These are phyloP conservation scores for Colletotrichum sp. DNA, from an alignment of 2,329 filamentous ascomycete genomes.

Conservation along the genomic window DNA sequence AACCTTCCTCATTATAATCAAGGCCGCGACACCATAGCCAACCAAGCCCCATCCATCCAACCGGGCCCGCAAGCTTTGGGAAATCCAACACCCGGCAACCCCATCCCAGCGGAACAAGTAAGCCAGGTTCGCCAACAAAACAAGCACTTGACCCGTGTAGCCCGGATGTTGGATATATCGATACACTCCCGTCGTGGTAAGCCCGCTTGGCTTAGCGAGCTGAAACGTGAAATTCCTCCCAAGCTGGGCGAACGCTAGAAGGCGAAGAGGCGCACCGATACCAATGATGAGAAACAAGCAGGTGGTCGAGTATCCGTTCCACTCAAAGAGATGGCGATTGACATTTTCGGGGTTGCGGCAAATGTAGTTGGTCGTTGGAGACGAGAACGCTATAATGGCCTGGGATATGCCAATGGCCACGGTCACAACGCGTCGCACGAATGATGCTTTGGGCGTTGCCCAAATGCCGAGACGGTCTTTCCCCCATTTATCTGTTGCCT, in stretches of 20 bases:
- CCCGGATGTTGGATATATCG: background rate
- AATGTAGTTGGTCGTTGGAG: background rate
- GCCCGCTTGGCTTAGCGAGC: background rate
- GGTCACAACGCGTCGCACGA: background rate
- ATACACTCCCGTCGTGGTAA: background rate
- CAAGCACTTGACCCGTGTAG: accelerated
- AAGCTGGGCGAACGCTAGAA: background rate
- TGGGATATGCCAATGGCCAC: background rate
- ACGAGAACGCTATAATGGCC: accelerated
- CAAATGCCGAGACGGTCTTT: background rate
- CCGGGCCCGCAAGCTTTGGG: background rate
- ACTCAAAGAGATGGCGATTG: background rate
- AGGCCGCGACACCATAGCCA: background rate
- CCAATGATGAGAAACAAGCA: background rate
- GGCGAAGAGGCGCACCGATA: background rate
- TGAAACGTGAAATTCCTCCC: background rate
- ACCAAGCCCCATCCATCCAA: background rate
- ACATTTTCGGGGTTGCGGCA: background rate
- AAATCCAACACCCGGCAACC: background rate
- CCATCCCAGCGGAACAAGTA: background rate
- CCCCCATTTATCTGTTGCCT: accelerated
- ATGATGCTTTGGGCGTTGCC: background rate
- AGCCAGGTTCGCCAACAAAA: background rate
- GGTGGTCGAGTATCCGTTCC: background rate
- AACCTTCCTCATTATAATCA: background rate